Conservation (phyloP, 768 basidiomycete species). For the Mycena sanguinolenta region DNA sequence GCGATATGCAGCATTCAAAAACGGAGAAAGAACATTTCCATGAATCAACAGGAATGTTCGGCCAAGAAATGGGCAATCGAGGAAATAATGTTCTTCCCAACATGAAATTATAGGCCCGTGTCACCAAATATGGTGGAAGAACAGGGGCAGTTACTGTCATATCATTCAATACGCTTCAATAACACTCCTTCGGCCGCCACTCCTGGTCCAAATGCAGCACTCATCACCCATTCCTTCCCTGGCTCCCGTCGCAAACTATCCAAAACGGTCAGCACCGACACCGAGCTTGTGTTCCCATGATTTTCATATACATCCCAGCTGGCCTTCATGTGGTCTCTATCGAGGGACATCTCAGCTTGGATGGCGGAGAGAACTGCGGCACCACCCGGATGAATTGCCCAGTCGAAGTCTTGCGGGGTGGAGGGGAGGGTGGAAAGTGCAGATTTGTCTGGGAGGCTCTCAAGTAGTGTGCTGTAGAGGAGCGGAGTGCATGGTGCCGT, state of each 20-base stretch:
- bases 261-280: slow-evolving; percentile 19
- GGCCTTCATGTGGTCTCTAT: slow-evolving; percentile 16
- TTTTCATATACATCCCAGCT: slow-evolving; percentile 33
- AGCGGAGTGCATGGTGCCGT: slow-evolving; percentile 11
- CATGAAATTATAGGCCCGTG: too few relatives aligned
- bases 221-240: slow-evolving; percentile 29
- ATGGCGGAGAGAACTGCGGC: slow-evolving; percentile 9
- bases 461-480: slow-evolving; percentile 20
- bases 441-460: slow-evolving; percentile 5
- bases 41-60: not conserved
- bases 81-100: not conserved
- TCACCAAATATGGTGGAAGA: too few relatives aligned
- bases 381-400: slow-evolving; percentile 28
- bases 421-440: not conserved
- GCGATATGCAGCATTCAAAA: too few relatives aligned
- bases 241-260: not conserved
- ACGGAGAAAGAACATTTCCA: not conserved
- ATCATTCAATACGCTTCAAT: slow-evolving; percentile 6
- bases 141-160: not conserved
- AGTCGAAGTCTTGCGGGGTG: slow-evolving; percentile 25
- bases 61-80: not conserved
- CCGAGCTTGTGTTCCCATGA: slow-evolving; percentile 32
- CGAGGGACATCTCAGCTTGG: not conserved
- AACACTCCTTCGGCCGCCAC: slow-evolving; percentile 14
- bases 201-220: slow-evolving; percentile 26